Base-by-base conservation (phyloP, 2,329 filamentous ascomycete species). In the Pseudopithomyces maydicus region DNA sequence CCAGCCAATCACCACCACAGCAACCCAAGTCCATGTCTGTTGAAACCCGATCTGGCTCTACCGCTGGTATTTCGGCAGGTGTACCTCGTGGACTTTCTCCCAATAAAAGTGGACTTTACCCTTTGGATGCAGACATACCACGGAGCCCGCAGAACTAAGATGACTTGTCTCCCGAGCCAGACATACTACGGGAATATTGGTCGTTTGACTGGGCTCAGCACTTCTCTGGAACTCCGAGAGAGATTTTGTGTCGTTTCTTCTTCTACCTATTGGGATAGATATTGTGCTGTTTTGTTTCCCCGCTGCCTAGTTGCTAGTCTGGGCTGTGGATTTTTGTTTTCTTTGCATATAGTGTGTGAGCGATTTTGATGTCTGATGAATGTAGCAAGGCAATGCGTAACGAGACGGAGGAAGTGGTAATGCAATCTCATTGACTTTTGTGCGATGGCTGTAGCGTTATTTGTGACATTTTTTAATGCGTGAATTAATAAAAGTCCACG, bases 321-420 rank as follows among this genome's bases (percentile, higher is more conserved):
- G 33, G 32, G 52, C 35, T 35, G 45, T 11, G 39, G 35, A 22
- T 50, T 23, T 51, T 29, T 49, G 20, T 52, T 48, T 52, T n/a
- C 29, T 53, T 51, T 55, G 56, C 47, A 52, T 57, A 52, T 51
- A 58, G 38, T 44, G 47, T 52, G 20, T 26, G 53, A 29, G 52
- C 43, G 22, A 55, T 38, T 48, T 36, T 19, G 35, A 23, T 23
- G 35, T 43, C 22, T 29, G 45, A 38, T 14, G 32, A 20, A 46
- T 8, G 38, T 39, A 20, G 26, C 33, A n/a, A 15, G 38, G 3
- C 2, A 11, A 35, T 20, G 15, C 32, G 15, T 23, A 23, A 51
- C 19, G 46, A 7, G 19, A 39, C 26, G 46, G 46, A 26, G 46
- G 46, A 8, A 48, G 22, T 15, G 6, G 39, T 52, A 56, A 56